phyloP scores from a whole-genome alignment of 2,329 filamentous ascomycete genomes.

The Alternaria sp. region DNA sequence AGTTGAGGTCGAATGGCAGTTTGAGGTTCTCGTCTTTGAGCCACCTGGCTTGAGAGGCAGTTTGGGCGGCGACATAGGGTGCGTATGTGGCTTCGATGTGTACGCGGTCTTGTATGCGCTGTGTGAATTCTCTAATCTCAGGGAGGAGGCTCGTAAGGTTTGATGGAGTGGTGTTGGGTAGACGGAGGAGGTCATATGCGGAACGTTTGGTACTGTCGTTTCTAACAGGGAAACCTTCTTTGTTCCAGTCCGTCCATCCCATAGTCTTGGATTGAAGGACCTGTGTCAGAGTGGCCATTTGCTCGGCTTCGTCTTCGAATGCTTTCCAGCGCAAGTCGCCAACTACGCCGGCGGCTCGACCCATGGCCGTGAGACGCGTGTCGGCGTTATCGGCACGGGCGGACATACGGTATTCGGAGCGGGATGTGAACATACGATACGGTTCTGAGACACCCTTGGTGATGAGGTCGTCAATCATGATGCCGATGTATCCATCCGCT shows the following conservation, averaged over 20 bases:
- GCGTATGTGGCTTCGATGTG: constrained; percentile 86
- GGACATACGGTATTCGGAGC: constrained; percentile 94
- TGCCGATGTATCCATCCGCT: constrained; percentile 93
- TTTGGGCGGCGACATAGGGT: constrained; percentile 82
- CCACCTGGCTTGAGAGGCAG: constrained; percentile 71
- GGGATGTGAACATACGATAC: constrained; percentile 97
- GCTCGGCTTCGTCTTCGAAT: constrained; percentile 71
- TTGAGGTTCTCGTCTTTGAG: constrained; percentile 77
- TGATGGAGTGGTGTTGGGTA: constrained; percentile 64
- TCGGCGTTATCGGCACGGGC: constrained; percentile 95
- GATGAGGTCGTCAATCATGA: constrained; percentile 98
- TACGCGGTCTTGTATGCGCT: constrained; percentile 72
- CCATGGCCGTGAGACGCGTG: constrained; percentile 80
- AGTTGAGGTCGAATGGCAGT: constrained; percentile 80
- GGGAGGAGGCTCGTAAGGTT: constrained; percentile 68
- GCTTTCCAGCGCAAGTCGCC: constrained; percentile 78
- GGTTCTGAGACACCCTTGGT: constrained; percentile 97
- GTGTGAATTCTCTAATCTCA: constrained; percentile 62
- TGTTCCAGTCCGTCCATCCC: constrained; percentile 72
- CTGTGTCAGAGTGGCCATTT: constrained; percentile 72
- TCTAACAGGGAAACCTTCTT: constrained; percentile 73
- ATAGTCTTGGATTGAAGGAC: constrained; percentile 68
- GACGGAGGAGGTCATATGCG: constrained; percentile 81
- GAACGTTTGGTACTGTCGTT: constrained; percentile 72
- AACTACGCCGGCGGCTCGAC: constrained; percentile 79